Evolutionary conservation across 139 green algal genomes (phyloP).

Genomic region (Chlamydomonas schloesseri): DNA sequence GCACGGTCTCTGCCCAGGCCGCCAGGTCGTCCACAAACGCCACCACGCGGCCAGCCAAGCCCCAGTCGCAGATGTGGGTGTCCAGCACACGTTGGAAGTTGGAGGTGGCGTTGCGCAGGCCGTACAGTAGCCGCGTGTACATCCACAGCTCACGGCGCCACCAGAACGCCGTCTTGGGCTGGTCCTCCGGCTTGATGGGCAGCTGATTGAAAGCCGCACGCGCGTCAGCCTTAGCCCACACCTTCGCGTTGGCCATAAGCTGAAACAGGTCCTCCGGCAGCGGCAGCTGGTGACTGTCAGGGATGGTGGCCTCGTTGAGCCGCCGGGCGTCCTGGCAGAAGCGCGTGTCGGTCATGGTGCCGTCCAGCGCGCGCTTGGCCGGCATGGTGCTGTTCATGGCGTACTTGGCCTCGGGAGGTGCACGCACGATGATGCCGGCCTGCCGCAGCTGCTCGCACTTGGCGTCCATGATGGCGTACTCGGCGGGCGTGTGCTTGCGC

Average conservation of each 20-base stretch:
- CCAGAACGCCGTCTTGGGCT: constrained; percentile 35
- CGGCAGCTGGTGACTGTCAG: constrained; percentile 44
- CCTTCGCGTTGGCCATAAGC: neutral
- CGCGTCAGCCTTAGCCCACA: constrained; percentile 51
- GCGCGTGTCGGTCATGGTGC: constrained; percentile 24
- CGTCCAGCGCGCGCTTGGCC: constrained; percentile 36
- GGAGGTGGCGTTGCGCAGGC: constrained; percentile 32
- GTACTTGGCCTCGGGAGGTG: neutral
- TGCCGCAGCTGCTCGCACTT: constrained; percentile 33
- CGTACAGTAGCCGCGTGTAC: constrained; percentile 43
- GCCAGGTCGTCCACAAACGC: constrained; percentile 55
- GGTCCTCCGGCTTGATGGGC: neutral
- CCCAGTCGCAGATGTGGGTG: neutral
- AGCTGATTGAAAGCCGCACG: constrained; percentile 51
- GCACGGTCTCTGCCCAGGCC: neutral
- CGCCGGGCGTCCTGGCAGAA: constrained; percentile 41
- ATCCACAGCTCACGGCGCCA: constrained; percentile 2
- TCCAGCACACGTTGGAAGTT: constrained; percentile 35
- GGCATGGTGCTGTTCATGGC: constrained; percentile 29
- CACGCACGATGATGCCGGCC: constrained; percentile 1
- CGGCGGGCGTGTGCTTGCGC: neutral
- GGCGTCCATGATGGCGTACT: constrained; percentile 12
- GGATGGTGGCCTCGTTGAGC: constrained; percentile 41
- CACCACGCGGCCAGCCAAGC: neutral
- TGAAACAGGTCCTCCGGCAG: constrained; percentile 46